A percentile compares a stretch with the other conserved stretches of the same genome.
Evolutionary conservation across 208 protist species (phyloP).

Genomic region (Leishmania aethiopica): DNA sequence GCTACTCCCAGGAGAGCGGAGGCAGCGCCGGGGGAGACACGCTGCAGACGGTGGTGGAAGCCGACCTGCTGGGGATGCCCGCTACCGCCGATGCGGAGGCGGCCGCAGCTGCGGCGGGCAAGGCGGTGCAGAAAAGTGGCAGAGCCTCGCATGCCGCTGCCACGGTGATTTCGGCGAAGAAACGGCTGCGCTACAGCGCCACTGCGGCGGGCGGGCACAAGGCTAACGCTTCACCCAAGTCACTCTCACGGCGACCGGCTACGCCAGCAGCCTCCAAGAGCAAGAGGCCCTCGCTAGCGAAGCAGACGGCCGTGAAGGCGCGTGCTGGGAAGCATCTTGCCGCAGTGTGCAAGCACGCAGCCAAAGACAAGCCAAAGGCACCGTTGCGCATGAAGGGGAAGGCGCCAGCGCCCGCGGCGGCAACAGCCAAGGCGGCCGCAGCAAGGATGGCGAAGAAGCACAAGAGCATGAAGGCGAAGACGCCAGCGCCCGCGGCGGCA

Average conservation of each 20-base stretch:
- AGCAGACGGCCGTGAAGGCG: constrained; percentile 5
- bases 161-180: neutral
- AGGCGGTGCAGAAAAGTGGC: neutral
- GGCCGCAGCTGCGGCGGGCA: constrained; percentile 13
- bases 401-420: neutral
- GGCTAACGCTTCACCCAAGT: neutral
- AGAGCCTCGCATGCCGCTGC: neutral
- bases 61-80: constrained; percentile 33
- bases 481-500: neutral
- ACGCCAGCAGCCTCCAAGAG: neutral
- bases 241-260: neutral
- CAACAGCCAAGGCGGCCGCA: neutral
- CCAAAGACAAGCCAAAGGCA: neutral
- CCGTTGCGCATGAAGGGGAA: neutral
- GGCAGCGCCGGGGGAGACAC: constrained; percentile 2
- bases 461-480: neutral
- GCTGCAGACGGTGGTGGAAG: constrained; percentile 13
- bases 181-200: neutral
- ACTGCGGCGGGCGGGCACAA: neutral
- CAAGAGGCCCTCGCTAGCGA: constrained; percentile 16
- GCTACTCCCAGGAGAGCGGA: constrained; percentile 16
- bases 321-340: neutral
- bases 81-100: constrained; percentile 42
- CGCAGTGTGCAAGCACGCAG: neutral
- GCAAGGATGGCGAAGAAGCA: neutral